phyloP scores from a whole-genome alignment of 371 early-diverging fungal species.

The Thermomucor indicae-seudaticae region DNA sequence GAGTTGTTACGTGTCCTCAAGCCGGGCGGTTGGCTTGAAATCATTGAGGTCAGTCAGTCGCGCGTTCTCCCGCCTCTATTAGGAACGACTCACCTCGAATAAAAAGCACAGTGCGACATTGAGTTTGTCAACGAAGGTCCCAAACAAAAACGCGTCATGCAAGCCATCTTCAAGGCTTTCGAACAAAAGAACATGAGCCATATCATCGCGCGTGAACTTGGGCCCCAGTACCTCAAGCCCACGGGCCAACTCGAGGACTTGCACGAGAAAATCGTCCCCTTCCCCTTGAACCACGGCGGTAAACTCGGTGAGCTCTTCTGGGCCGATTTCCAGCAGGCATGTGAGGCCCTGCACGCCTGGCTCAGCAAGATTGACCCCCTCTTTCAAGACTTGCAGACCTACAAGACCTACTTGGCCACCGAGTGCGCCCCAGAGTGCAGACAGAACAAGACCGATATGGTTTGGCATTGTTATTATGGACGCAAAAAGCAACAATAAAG shows the following conservation, averaged over 20 bases:
- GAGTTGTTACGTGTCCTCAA: conserved; percentile 10
- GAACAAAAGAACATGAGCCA: conserved; percentile 4
- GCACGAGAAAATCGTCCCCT: background rate
- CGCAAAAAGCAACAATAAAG: conserved; percentile 1
- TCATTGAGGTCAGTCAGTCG: conserved; percentile 7
- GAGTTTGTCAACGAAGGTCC: conserved; percentile 8
- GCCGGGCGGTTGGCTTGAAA: conserved; percentile 21
- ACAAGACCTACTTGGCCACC: conserved; percentile 3
- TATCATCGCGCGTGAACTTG: background rate
- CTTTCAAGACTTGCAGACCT: conserved; percentile 9
- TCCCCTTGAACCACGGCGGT: conserved; percentile 17
- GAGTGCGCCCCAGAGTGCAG: conserved; percentile 9
- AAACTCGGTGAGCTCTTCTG: conserved; percentile 6
- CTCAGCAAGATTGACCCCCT: conserved; percentile 7
- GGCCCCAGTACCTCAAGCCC: background rate
- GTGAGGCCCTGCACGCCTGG: conserved; percentile 8
- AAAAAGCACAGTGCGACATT: background rate
- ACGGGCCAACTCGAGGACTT: background rate
- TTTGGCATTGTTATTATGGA: conserved; percentile 3
- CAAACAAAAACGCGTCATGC: background rate
- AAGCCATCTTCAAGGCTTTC: background rate
- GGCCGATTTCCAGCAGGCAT: conserved; percentile 21
- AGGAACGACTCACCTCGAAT: background rate
- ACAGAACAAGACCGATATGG: conserved; percentile 2
- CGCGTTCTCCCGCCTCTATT: background rate